These are phyloP conservation scores for Cutaneotrichosporon daszewskae DNA, from an alignment of 1,284 basidiomycete genomes.

Conservation along the genomic window DNA sequence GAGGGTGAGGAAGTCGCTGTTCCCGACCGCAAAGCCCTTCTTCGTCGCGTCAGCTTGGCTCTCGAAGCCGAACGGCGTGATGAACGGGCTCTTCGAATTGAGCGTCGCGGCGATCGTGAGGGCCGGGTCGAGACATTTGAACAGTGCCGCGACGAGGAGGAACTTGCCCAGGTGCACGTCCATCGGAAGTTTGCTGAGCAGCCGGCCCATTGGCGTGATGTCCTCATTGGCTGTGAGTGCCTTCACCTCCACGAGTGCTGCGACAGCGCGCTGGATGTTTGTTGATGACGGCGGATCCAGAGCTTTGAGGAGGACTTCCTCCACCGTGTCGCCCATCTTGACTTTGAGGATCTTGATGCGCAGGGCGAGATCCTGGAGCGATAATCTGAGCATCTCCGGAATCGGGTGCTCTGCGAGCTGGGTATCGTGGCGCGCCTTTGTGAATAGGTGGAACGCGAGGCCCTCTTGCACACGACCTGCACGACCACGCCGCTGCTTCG, in stretches of 20 bases:
- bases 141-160: constrained; percentile 74
- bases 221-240: constrained; percentile 79
- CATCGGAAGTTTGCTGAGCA: constrained; percentile 84
- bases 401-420: constrained; percentile 81
- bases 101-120: constrained; percentile 90
- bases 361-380: constrained; percentile 87
- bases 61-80: constrained; percentile 83
- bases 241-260: constrained; percentile 79
- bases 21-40: constrained; percentile 69
- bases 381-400: constrained; percentile 93
- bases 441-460: constrained; percentile 94
- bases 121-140: constrained; percentile 89
- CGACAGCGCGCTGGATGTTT: constrained; percentile 88
- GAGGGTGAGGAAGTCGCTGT: constrained; percentile 93
- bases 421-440: constrained; percentile 75
- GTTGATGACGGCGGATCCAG: constrained; percentile 81
- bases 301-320: constrained; percentile 80
- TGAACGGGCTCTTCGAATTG: constrained; percentile 89
- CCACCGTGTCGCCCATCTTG: constrained; percentile 77
- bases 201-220: constrained; percentile 88
- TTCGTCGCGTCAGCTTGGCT: constrained; percentile 82
- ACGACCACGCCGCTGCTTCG: constrained; percentile 82
- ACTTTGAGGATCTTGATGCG: constrained; percentile 97
- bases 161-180: constrained; percentile 96
- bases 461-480: constrained; percentile 89